Base-by-base conservation (phyloP, 139 green algal genomes). In the Nannochloris sp. region DNA sequence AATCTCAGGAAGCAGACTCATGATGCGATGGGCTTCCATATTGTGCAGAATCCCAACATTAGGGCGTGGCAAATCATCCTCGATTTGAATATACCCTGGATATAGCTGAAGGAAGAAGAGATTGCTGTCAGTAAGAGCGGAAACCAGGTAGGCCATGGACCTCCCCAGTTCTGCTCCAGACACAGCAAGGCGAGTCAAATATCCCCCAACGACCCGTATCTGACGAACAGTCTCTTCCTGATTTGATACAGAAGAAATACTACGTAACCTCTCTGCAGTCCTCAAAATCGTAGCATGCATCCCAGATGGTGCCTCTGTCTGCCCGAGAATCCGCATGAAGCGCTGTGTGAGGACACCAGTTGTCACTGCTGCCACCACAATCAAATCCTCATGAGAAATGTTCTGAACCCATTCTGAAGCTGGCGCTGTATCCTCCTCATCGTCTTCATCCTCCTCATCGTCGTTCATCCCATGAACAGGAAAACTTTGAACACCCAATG, bases 311-410 rank as follows among this genome's bases (percentile, higher is more conserved):
- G 20, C 14, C 14, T 50, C 12, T 29, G n/a, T 29, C 23, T 59
- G 30, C 14, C 69, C 63, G 3, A 71, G 28, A 12, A 46, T 9
- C n/a, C 62, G 25, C 63, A 71, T 57, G 29, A 76, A 67, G 31
- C 69, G 69, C 26, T 40, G 31, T 9, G 56, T 36, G 37, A 76
- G 62, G 43, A 71, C 69, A 12, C 69, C 69, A 14, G 25, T 25
- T 3, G 56, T 40, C 33, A 76, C 69, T 1, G 56, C 69, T 8
- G 37, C 61, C 31, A 76, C 63, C n/a, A 76, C 30, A 36, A 76
- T 65, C 69, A 76, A 20, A 48, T 76, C 56, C 10, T 37, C 63
- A 6, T 66, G 20, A 29, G 49, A 33, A 12, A 75, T 56, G 33
- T 13, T 20, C 9, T 28, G 20, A 51, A 64, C 20, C 58, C 58